These are phyloP conservation scores for Ogataea ramenticola DNA, from an alignment of 805 yeast genomes.

Conservation along the genomic window DNA sequence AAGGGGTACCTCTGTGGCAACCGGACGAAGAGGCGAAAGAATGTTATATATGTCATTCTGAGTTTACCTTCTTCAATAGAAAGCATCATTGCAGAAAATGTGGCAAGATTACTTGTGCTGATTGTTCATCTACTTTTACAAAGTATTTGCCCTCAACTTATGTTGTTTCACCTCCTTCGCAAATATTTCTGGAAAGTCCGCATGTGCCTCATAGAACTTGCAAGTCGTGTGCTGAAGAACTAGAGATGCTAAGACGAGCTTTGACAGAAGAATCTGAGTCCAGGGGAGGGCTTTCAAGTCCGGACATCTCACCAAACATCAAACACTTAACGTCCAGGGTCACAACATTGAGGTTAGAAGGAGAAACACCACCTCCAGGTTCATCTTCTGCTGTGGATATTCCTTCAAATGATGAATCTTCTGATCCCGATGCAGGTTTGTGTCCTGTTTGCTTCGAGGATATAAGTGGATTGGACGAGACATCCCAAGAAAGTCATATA, in stretches of 20 bases:
- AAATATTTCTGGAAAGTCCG: slow-evolving; percentile 40
- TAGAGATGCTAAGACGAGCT: slow-evolving; percentile 41
- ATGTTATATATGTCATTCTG: slow-evolving; percentile 49
- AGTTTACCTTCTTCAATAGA: slow-evolving; percentile 56
- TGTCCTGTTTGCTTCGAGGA: slow-evolving; percentile 39
- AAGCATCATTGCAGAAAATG: slow-evolving; percentile 82
- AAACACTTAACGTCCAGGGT: background rate
- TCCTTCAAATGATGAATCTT: slow-evolving; percentile 1
- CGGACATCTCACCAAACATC: background rate
- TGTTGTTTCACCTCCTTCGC: slow-evolving; percentile 48
- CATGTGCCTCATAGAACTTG: slow-evolving; percentile 67
- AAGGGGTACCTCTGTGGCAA: slow-evolving; percentile 57
- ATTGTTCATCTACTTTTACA: slow-evolving; percentile 49
- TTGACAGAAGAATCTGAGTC: slow-evolving; percentile 10
- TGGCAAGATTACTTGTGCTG: slow-evolving; percentile 71
- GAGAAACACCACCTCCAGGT: background rate
- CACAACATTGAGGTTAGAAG: background rate
- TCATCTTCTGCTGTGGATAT: background rate
- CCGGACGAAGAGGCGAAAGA: slow-evolving; percentile 44
- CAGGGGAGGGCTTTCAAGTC: background rate
- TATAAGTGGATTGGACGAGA: slow-evolving; percentile 14
- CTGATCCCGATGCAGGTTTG: slow-evolving; percentile 24
- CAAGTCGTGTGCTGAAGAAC: slow-evolving; percentile 60
- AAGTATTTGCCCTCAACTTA: slow-evolving; percentile 53
- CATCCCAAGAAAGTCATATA: slow-evolving; percentile 58